Evolutionary conservation across 495 filamentous ascomycete species (phyloP).

Genomic region (Chaetomidium leptoderma): DNA sequence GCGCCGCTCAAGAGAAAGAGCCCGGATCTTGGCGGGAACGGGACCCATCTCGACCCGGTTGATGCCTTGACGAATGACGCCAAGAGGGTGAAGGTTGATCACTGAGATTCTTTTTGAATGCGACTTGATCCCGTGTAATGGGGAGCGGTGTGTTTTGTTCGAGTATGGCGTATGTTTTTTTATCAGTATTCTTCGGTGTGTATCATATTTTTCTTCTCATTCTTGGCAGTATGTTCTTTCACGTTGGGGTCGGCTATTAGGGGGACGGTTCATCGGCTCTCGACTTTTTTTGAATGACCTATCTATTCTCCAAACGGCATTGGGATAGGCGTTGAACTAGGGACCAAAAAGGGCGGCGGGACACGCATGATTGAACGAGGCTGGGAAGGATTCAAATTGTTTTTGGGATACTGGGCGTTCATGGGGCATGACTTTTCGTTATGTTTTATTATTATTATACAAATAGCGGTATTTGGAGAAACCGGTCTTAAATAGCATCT

Average conservation of each 20-base stretch:
- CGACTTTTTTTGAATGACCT: neutral
- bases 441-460: too few relatives aligned
- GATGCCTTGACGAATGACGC: constrained; percentile 38
- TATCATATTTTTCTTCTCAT: neutral
- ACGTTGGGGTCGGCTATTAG: neutral
- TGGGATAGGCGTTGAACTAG: constrained; percentile 6
- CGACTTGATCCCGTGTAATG: too few relatives aligned
- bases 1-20: constrained; percentile 44
- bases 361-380: constrained; percentile 1
- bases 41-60: constrained; percentile 30
- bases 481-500: too few relatives aligned
- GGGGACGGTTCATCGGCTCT: neutral
- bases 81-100: constrained; percentile 44
- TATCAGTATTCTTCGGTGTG: neutral
- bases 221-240: neutral
- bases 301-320: neutral
- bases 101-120: constrained; percentile 12
- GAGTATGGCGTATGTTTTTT: neutral
- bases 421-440: neutral
- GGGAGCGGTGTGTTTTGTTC: neutral
- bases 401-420: neutral
- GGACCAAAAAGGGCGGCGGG: neutral
- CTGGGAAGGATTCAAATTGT: neutral
- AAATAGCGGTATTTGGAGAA: too few relatives aligned
- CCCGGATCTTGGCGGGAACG: constrained; percentile 40